Evolutionary conservation across 257 asterid genomes (phyloP), one percentile per base, ranked within the genome.

Genomic region (Lithospermum erythrorhizon): DNA sequence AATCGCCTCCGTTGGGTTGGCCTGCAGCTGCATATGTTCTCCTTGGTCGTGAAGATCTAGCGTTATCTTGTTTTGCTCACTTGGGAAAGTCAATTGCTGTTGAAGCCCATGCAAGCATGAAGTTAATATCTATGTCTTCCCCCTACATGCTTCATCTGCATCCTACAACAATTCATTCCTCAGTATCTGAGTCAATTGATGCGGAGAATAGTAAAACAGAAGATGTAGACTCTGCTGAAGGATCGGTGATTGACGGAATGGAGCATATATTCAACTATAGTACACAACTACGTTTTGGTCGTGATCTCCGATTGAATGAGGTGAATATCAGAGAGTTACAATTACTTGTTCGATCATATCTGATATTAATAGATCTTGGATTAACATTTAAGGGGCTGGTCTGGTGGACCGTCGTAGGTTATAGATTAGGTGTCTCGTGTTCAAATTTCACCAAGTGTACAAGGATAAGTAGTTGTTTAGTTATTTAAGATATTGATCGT

Each of bases 301-400:
- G 84, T 68, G 98, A 93, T 81, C 85, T 93, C 73, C 89, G 97
- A 63, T 82, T 93, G 61, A 93, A 93, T 78, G 98, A 93, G 97
- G 97, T 91, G 67, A 63, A 61, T 58, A 24, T 19, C 20, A 58
- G 48, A 61, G 10, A 15, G 49, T 58, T 56, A 61, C n/a, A 19
- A 49, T 14, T 57, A 49, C 6, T 15, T 10, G 23, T 30, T 57
- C 35, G 30, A 6, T 21, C 16, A 11, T 51, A 14, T 24, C 20
- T 25, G 25, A 53, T 5, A 10, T 55, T 30, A 49, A 27, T n/a
- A n/a, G n/a, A n/a, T n/a, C n/a, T n/a, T 41, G 48, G 48, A 41
- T 41, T 9, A 4, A 41, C 48, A 41, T 41, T 32, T 41, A 41
- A 13, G 15, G 3, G 15, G 15, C 9, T 41, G 15, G 16, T 41